Base-by-base conservation (phyloP, 2,329 filamentous ascomycete species). In the Aspergillus oerlinghausenensis region DNA sequence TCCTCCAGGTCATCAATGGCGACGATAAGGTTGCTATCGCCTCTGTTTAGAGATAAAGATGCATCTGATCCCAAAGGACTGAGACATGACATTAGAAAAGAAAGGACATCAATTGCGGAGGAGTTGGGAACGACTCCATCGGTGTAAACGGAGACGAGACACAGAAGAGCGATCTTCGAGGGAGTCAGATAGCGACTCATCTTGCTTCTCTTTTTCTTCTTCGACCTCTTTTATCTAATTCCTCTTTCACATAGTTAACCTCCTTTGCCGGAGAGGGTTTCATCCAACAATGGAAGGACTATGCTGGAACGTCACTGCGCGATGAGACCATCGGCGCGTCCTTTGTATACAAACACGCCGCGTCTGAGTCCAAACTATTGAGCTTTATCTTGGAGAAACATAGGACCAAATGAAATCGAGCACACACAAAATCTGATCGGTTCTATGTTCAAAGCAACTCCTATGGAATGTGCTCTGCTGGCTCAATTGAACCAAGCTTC, bases 101-200 rank as follows among this genome's bases (percentile, higher is more conserved):
- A 89, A 21, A 96, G 81, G 32, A 96, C 80, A 14, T 88, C 82
- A 47, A 93, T 82, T 25, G 87, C 86, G n/a, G 88, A 86, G 51
- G 83, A 80, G 58, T 83, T 85, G 2, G 88, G 87, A 17, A 92
- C 82, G 2, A 81, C 78, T 23, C 85, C 86, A 62, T 89, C 86
- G 40, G 85, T 84, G 74, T 99, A 97, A 54, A 97, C 81, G 65
- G 91, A 85, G 52, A 94, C 83, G 53, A 99, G 83, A 54, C 86
- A 84, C 55, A 97, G 82, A 25, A 97, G 81, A 67, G 88, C 88
- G 63, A 97, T 84, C 71, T 94, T 96, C 64, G 90, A 87, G 11
- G 93, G 90, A n/a, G 90, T 96, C 49, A 97, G 82, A 73, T 88
- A 96, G 56, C 89, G 88, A 66, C 88, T 83, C 88, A 93, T 95